phyloP scores from a whole-genome alignment of 2,329 filamentous ascomycete genomes.

The Sporothrix protearum region DNA sequence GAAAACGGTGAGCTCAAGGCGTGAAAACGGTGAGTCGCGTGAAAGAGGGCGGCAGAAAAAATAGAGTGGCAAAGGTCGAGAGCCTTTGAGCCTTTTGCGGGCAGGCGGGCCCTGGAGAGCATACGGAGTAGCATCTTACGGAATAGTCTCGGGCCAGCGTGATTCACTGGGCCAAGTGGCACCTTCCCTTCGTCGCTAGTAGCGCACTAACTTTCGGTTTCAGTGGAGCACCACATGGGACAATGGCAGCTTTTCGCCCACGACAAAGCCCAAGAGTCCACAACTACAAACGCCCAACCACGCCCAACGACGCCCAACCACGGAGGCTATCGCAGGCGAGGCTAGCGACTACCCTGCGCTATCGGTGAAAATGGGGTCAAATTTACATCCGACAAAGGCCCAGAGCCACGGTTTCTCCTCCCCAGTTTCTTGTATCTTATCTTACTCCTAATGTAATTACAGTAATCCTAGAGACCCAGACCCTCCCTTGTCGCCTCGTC shows the following conservation, averaged over 20 bases:
- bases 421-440: not conserved
- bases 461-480: no score
- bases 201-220: not conserved
- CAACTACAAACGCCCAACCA: not conserved
- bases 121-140: no score
- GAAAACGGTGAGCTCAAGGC: not conserved
- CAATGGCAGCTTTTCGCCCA: not conserved
- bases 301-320: not conserved
- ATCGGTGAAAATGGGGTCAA: not conserved
- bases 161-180: not conserved
- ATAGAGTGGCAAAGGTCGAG: not conserved
- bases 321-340: not conserved
- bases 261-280: not conserved
- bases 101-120: no score
- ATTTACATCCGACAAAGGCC: not conserved
- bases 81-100: no score
- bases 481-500: conserved; percentile 4
- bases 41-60: not conserved
- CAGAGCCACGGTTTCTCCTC: not conserved
- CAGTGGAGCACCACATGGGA: conserved; percentile 7
- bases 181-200: not conserved
- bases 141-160: not conserved
- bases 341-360: not conserved
- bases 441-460: no score
- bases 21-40: not conserved